Evolutionary conservation across 305 asterid genomes (phyloP).

Genomic region (Solanum chacoense): DNA sequence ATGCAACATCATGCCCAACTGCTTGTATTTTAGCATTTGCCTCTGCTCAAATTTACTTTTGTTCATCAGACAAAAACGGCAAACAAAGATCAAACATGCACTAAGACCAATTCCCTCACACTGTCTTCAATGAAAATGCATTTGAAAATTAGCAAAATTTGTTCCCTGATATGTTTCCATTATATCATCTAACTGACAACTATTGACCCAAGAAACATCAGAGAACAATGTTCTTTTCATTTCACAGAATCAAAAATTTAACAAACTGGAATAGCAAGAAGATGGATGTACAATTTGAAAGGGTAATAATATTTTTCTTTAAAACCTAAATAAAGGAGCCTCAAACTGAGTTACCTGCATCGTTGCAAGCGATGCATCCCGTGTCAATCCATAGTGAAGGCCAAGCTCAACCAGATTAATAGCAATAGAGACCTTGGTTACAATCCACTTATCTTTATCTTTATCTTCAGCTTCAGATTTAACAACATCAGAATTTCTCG

Average conservation of each 20-base stretch:
- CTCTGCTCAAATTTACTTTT: not conserved
- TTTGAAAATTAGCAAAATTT: not conserved
- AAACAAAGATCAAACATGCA: not conserved
- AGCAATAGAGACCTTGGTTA: conserved; percentile 55
- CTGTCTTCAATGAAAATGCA: not conserved
- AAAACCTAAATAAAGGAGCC: not conserved
- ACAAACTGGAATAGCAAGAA: not conserved
- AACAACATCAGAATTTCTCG: conserved; percentile 28
- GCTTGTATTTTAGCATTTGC: not conserved
- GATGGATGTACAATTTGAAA: not conserved
- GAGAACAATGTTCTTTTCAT: not conserved
- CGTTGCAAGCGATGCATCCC: conserved; percentile 88
- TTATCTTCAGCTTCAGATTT: conserved; percentile 33
- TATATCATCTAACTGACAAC: not conserved
- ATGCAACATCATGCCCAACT: not conserved
- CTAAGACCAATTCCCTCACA: not conserved
- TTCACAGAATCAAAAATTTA: not conserved
- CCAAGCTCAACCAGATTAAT: conserved; percentile 71
- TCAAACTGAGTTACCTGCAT: conserved; percentile 49
- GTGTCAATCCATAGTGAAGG: conserved; percentile 68
- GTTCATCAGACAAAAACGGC: not conserved
- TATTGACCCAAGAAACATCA: not conserved
- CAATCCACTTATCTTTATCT: conserved; percentile 40
- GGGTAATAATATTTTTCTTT: not conserved
- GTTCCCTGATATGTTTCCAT: not conserved